Evolutionary conservation across 1,284 basidiomycete species (phyloP).

Genomic region (Earliella scabrosa): DNA sequence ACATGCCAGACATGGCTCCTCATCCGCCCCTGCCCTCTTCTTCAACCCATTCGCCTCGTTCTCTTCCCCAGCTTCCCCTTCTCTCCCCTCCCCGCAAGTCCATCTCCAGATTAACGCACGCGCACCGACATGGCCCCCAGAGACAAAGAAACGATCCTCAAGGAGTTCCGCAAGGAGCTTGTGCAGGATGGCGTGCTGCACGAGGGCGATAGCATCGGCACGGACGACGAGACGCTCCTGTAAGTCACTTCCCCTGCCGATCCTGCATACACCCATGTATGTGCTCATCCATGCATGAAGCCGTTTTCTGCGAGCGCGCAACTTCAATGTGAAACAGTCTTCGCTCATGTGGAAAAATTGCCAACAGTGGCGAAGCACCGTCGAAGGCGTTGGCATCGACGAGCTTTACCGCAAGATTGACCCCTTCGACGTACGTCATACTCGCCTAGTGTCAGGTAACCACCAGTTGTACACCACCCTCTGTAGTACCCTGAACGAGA

Average conservation of each 20-base stretch:
- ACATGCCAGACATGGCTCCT: constrained; percentile 11
- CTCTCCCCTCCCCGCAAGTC: neutral
- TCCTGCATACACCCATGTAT: neutral
- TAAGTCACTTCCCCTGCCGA: constrained; percentile 11
- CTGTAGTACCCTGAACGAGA: constrained; percentile 68
- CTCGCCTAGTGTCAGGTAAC: neutral
- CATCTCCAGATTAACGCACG: neutral
- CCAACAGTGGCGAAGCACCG: constrained; percentile 61
- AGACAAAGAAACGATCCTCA: constrained; percentile 24
- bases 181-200: constrained; percentile 55
- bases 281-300: constrained; percentile 39
- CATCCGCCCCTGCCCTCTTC: neutral
- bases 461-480: neutral
- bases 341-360: constrained; percentile 64
- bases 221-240: constrained; percentile 67
- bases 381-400: constrained; percentile 61
- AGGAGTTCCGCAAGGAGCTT: constrained; percentile 52
- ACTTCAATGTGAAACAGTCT: constrained; percentile 56
- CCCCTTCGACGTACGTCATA: constrained; percentile 59
- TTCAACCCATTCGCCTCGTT: neutral
- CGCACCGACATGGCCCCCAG: constrained; percentile 18
- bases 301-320: constrained; percentile 70
- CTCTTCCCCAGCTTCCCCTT: neutral
- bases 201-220: constrained; percentile 66
- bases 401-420: constrained; percentile 57